Conservation (phyloP, 805 yeast species). For the Nakazawaea ambrosiae region DNA sequence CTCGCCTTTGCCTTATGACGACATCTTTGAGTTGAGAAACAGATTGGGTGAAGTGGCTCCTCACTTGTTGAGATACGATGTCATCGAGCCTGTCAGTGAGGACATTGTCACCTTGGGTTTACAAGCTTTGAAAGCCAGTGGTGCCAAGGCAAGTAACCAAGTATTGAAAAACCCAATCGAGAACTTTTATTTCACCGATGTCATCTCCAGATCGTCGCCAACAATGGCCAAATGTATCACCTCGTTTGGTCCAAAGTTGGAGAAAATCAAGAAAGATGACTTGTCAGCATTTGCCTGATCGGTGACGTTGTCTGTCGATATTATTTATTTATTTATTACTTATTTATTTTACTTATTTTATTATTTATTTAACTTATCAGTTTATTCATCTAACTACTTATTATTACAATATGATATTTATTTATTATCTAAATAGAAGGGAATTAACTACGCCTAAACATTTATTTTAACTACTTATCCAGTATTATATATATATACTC, state of each 20-base stretch:
- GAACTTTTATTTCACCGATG: conserved; percentile 85
- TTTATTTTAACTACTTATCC: too few relatives aligned
- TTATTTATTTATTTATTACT: conserved; percentile 11
- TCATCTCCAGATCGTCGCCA: conserved; percentile 78
- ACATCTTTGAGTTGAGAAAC: conserved; percentile 54
- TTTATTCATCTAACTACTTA: too few relatives aligned
- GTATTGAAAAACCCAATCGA: conserved; percentile 64
- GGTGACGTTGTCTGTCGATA: not conserved
- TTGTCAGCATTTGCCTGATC: conserved; percentile 23
- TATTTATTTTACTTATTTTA: conserved; percentile 10
- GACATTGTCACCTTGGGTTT: conserved; percentile 54
- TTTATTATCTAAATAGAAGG: too few relatives aligned
- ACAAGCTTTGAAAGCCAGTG: conserved; percentile 31
- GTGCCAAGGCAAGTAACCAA: conserved; percentile 29
- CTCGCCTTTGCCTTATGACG: conserved; percentile 70
- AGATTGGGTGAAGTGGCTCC: conserved; percentile 78
- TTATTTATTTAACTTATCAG: not conserved
- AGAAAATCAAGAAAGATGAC: conserved; percentile 43
- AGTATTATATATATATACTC: too few relatives aligned
- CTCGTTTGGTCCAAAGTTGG: conserved; percentile 60
- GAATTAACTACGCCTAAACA: too few relatives aligned
- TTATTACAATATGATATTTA: too few relatives aligned
- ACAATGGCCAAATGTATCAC: conserved; percentile 87
- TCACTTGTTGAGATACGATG: conserved; percentile 68
- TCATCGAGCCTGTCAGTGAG: conserved; percentile 58